phyloP scores from a whole-genome alignment of 495 filamentous ascomycete species.

The Penicillium fimorum region DNA sequence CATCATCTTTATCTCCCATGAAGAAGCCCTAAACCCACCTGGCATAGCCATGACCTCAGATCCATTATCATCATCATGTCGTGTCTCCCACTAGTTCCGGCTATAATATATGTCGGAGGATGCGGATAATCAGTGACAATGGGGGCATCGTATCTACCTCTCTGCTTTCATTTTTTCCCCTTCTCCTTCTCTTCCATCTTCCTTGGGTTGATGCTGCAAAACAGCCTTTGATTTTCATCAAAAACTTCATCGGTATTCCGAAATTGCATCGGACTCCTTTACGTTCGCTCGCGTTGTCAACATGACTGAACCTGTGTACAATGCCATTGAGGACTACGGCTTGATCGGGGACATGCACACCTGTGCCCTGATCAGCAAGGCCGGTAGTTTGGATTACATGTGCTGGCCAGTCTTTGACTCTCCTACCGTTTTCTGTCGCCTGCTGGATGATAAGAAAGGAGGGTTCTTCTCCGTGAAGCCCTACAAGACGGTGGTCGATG shows the following conservation, averaged over 20 bases:
- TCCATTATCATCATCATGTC: slow-evolving; percentile 32
- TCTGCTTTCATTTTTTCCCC: background rate
- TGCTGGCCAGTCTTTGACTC: slow-evolving; percentile 75
- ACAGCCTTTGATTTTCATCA: background rate
- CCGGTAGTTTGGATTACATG: slow-evolving; percentile 72
- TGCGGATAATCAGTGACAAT: slow-evolving; percentile 1
- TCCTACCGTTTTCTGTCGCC: slow-evolving; percentile 62
- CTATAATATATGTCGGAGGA: slow-evolving; percentile 17
- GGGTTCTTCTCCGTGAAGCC: slow-evolving; percentile 64
- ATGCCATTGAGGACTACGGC: slow-evolving; percentile 72
- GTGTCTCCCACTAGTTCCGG: slow-evolving; percentile 18
- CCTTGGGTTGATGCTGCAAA: background rate
- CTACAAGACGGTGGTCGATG: slow-evolving; percentile 41
- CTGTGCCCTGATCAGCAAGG: slow-evolving; percentile 68
- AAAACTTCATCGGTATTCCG: background rate
- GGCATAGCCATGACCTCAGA: slow-evolving; percentile 31
- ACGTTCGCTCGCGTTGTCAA: background rate
- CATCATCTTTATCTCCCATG: slow-evolving; percentile 10
- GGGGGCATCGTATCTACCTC: slow-evolving; percentile 1
- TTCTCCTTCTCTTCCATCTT: slow-evolving; percentile 1
- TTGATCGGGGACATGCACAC: slow-evolving; percentile 76
- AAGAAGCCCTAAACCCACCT: slow-evolving; percentile 4
- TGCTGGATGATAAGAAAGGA: slow-evolving; percentile 69
- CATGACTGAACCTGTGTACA: slow-evolving; percentile 46
- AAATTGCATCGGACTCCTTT: background rate